phyloP scores from a whole-genome alignment of 2,329 filamentous ascomycete species.

The Stromatinia cepivora region DNA sequence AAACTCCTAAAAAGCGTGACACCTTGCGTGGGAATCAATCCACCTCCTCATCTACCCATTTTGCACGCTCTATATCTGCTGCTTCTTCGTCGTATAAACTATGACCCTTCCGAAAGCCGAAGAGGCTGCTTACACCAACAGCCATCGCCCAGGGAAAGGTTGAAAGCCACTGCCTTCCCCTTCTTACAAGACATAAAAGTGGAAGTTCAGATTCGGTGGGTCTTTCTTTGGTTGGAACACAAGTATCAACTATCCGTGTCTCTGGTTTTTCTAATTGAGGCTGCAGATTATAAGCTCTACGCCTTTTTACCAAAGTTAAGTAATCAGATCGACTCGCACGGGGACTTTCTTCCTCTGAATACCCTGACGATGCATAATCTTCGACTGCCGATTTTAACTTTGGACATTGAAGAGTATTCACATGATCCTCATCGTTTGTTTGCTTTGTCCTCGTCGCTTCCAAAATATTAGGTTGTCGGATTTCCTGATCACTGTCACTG shows the following conservation, averaged over 20 bases:
- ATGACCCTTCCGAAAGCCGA: not conserved
- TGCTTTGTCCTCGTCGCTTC: too few relatives aligned
- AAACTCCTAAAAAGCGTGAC: not conserved
- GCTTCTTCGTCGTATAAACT: not conserved
- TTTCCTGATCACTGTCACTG: too few relatives aligned
- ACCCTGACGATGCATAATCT: too few relatives aligned
- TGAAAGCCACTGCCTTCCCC: not conserved
- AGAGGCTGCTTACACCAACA: too few relatives aligned
- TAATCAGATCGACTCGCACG: too few relatives aligned
- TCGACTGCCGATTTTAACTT: too few relatives aligned
- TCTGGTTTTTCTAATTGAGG: not conserved
- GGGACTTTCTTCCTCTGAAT: too few relatives aligned
- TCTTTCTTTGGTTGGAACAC: not conserved
- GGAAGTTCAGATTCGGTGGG: not conserved
- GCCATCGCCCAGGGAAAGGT: too few relatives aligned
- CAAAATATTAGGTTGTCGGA: too few relatives aligned
- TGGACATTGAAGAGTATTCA: too few relatives aligned
- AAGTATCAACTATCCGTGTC: not conserved
- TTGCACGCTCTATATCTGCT: not conserved
- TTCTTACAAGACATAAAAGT: not conserved
- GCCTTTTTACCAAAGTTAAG: not conserved
- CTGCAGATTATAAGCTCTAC: not conserved
- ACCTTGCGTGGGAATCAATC: not conserved
- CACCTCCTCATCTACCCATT: not conserved
- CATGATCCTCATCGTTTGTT: too few relatives aligned